Base-by-base conservation (phyloP, 495 filamentous ascomycete genomes). In the Talaromyces nanjingensis region DNA sequence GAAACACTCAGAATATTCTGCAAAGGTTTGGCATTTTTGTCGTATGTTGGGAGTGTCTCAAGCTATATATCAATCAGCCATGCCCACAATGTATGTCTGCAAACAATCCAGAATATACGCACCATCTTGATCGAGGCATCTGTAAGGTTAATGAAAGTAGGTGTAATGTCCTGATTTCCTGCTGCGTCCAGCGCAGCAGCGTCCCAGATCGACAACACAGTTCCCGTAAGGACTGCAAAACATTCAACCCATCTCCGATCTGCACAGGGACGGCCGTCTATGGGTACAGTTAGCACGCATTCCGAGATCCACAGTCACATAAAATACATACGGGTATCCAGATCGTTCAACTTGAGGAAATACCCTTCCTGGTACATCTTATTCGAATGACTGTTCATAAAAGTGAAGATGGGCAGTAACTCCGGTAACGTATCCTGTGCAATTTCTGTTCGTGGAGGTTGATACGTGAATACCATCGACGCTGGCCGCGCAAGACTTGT, bases 91-190 rank as follows among this genome's bases (percentile, higher is more conserved):
- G 4, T 1, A 20, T n/a, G 3, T 34, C n/a, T 58, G 12, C 27
- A 33, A 22, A 0, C 24, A 3, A 22, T 18, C 5, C 9, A 31
- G 27, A 27, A 54, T 59, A 7, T 27, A 64, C 77, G 59, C 80
- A 97, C 94, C 93, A 97, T 96, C 71, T 93, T 96, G 69, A 99
- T 90, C 1, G 93, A 96, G 12, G 93, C 93, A 83, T 99, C 94
- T 3, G 94, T 92, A 65, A 99, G 79, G 74, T 99, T 99, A 70
- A 99, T 89, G 73, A 96, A 99, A 56, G 91, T 97, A 22, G 94
- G 92, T 20, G 96, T 79, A 39, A 97, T 91, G 68, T 97, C 91
- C 37, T 87, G 86, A 64, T 93, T 86, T 52, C 86, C 91, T 14
- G 91, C 92, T 49, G 87, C 87, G 81, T 98, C 94, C 71, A 99